Conservation (phyloP, 208 protist genomes). For the Angomonas deanei region DNA sequence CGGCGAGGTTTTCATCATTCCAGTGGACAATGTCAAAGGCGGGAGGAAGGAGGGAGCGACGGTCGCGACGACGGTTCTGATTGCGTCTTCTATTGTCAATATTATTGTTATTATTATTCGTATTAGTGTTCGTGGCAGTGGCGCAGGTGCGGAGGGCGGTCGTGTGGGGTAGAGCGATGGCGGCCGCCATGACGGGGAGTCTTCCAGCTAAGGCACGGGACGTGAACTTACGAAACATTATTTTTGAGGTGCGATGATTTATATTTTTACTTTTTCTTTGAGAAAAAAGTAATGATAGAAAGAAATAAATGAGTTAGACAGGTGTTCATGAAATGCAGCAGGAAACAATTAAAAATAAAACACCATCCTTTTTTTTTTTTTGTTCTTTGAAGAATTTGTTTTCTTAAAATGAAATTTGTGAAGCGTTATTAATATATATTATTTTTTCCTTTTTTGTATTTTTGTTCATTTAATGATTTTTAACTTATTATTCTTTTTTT, state of each 20-base stretch:
- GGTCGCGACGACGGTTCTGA: conserved; percentile 20
- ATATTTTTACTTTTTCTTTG: not conserved
- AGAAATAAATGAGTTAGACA: not conserved
- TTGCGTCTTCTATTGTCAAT: conserved; percentile 10
- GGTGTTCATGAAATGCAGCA: not conserved
- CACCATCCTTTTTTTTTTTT: no score
- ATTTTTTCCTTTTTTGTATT: no score
- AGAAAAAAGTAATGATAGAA: not conserved
- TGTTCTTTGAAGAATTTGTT: no score
- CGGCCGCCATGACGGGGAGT: not conserved
- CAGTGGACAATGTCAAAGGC: conserved; percentile 87
- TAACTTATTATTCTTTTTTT: not conserved
- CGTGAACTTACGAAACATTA: conserved; percentile 36
- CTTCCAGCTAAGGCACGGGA: not conserved
- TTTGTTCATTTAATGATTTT: no score
- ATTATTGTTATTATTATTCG: conserved; percentile 17
- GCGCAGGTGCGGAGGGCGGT: conserved; percentile 7
- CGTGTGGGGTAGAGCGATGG: conserved; percentile 15
- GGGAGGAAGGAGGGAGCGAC: conserved; percentile 37
- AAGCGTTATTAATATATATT: no score
- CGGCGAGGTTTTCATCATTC: conserved; percentile 61
- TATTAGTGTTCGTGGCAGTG: conserved; percentile 10
- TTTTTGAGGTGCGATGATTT: not conserved
- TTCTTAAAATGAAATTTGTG: no score
- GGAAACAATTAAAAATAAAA: not conserved